Evolutionary conservation across 768 basidiomycete genomes (phyloP).

Genomic region (Inosperma sp.): DNA sequence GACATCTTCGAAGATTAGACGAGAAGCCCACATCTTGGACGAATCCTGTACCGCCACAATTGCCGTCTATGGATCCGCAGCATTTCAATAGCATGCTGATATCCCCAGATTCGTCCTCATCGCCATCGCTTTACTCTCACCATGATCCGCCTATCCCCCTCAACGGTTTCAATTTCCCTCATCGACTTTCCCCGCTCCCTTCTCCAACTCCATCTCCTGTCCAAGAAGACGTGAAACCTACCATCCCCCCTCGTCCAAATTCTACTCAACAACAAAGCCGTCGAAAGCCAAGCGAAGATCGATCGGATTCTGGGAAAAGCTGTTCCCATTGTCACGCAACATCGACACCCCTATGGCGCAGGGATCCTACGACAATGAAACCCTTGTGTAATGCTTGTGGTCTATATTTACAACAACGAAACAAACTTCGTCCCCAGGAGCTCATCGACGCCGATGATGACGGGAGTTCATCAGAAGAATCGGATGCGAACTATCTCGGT

Average conservation of each 20-base stretch:
- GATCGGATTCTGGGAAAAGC: constrained; percentile 30
- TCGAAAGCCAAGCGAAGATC: constrained; percentile 29
- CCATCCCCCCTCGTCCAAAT: constrained; percentile 17
- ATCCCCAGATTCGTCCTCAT: constrained; percentile 24
- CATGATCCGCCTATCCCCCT: constrained; percentile 21
- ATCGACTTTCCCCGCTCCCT: constrained; percentile 32
- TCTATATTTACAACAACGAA: constrained; percentile 43
- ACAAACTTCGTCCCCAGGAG: constrained; percentile 44
- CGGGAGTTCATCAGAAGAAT: constrained; percentile 34
- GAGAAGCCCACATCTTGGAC: constrained; percentile 19
- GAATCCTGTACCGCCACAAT: constrained; percentile 22
- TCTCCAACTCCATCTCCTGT: constrained; percentile 32
- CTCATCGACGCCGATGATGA: constrained; percentile 48
- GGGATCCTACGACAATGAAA: constrained; percentile 42
- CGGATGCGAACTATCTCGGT: constrained; percentile 37
- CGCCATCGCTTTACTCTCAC: constrained; percentile 22
- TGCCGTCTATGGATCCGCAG: constrained; percentile 24
- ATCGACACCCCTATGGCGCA: constrained; percentile 45
- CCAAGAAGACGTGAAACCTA: constrained; percentile 18
- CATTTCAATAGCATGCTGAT: constrained; percentile 27
- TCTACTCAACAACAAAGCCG: constrained; percentile 11
- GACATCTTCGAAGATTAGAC: constrained; percentile 14
- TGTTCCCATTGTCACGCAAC: constrained; percentile 48
- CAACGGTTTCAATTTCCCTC: constrained; percentile 26
- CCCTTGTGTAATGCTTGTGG: constrained; percentile 48